Percentiles rank a stretch among this genome's conserved stretches.
These are phyloP conservation scores for Phytopythium sindhum DNA, from an alignment of 352 stramenopile species.

Conservation along the genomic window DNA sequence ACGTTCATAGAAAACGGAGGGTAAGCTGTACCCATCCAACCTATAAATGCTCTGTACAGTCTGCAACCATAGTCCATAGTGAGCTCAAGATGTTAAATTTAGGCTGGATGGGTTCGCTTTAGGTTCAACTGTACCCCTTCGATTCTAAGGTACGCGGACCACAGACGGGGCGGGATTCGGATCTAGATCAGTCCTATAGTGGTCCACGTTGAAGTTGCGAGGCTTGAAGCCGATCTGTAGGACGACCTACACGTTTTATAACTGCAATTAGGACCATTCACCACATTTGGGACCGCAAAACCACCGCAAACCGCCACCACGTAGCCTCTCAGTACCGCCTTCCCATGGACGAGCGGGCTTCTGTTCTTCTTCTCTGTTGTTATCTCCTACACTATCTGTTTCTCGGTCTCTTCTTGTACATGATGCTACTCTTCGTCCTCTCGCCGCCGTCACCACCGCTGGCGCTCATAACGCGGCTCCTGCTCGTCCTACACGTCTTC, in stretches of 20 bases:
- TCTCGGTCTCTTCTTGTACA: not conserved
- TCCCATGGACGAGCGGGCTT: not conserved
- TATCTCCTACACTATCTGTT: not conserved
- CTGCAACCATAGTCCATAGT: too few species aligned
- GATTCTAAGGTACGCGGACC: constrained; percentile 1
- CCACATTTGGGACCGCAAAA: too few species aligned
- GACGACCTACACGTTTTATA: too few species aligned
- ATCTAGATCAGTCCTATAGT: not conserved
- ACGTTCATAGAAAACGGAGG: too few species aligned
- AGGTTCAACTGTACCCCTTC: not conserved
- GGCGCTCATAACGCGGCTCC: constrained; percentile 1
- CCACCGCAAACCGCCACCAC: not conserved
- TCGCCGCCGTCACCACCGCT: not conserved
- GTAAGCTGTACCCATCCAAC: too few species aligned
- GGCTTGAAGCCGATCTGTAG: not conserved
- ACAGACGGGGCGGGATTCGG: not conserved
- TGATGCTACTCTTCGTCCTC: not conserved
- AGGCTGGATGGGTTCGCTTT: not conserved
- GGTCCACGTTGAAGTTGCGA: constrained; percentile 1
- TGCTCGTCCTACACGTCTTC: not conserved
- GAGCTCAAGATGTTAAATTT: not conserved
- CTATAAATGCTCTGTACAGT: too few species aligned
- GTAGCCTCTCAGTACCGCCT: not conserved
- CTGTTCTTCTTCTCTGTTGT: not conserved
- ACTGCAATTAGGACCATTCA: too few species aligned